These are phyloP conservation scores for Heritiera fomes DNA, from an alignment of 345 rosid species.

Conservation along the genomic window DNA sequence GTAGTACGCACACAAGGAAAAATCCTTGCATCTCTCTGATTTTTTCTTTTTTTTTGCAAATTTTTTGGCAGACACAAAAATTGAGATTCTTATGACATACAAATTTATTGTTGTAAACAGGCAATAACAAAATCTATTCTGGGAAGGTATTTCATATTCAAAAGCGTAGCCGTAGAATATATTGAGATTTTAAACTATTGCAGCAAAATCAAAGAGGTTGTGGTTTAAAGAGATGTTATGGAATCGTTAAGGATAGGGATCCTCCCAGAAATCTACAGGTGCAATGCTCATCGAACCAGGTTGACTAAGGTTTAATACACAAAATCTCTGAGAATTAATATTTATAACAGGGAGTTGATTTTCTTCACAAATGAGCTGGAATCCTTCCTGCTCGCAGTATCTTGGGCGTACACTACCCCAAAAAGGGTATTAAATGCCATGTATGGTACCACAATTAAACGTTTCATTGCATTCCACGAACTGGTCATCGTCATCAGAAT, in stretches of 20 bases:
- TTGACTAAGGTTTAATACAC: not conserved
- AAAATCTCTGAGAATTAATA: not conserved
- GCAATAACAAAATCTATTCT: too few species aligned
- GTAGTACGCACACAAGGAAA: too few species aligned
- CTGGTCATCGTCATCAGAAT: constrained; percentile 18
- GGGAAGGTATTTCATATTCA: not conserved
- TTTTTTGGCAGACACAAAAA: too few species aligned
- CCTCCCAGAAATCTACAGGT: constrained; percentile 32
- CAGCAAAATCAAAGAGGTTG: not conserved
- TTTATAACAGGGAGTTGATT: not conserved
- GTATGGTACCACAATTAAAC: constrained; percentile 37
- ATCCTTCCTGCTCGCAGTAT: constrained; percentile 39
- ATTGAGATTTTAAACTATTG: constrained; percentile 12
- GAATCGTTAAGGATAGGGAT: not conserved
- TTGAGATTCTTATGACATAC: too few species aligned
- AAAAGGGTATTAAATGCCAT: constrained; percentile 46
- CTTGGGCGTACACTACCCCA: constrained; percentile 37
- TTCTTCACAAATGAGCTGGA: constrained; percentile 34
- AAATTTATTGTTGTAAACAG: too few species aligned
- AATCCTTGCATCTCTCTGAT: too few species aligned
- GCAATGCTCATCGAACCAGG: constrained; percentile 18
- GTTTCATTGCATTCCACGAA: constrained; percentile 28
- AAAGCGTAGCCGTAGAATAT: constrained; percentile 32
- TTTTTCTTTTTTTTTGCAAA: too few species aligned
- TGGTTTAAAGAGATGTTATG: not conserved